Evolutionary conservation across 768 basidiomycete genomes (phyloP).

Genomic region (Boletus patriciae): DNA sequence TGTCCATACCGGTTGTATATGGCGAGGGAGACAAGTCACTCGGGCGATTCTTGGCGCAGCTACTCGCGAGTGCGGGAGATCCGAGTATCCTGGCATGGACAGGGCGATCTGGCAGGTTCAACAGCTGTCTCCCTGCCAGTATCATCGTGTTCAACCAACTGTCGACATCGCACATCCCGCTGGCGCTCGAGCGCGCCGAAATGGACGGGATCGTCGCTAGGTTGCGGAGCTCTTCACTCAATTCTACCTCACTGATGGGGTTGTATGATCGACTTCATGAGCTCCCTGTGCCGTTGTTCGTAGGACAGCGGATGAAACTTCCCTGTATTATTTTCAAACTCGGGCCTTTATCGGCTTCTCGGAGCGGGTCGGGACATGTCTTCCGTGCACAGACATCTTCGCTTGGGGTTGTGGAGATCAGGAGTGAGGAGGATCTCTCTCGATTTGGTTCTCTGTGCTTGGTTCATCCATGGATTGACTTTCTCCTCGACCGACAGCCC

Average conservation of each 20-base stretch:
- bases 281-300: neutral
- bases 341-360: neutral
- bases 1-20: neutral
- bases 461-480: neutral
- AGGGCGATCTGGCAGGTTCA: neutral
- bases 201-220: neutral
- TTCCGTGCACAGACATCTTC: neutral
- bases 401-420: neutral
- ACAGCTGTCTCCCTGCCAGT: neutral
- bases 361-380: neutral
- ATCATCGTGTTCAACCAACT: neutral
- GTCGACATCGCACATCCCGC: neutral
- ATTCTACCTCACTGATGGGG: neutral
- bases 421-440: neutral
- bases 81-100: neutral
- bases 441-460: neutral
- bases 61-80: neutral
- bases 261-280: neutral
- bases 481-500: neutral
- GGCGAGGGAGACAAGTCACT: neutral
- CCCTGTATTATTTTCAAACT: neutral
- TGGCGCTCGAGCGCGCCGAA: neutral
- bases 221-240: neutral
- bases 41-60: neutral
- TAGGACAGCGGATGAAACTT: neutral